Percentiles rank a stretch among this genome's conserved stretches.
Evolutionary conservation across 2,329 filamentous ascomycete species (phyloP).

Genomic region (Epichloe baconii): DNA sequence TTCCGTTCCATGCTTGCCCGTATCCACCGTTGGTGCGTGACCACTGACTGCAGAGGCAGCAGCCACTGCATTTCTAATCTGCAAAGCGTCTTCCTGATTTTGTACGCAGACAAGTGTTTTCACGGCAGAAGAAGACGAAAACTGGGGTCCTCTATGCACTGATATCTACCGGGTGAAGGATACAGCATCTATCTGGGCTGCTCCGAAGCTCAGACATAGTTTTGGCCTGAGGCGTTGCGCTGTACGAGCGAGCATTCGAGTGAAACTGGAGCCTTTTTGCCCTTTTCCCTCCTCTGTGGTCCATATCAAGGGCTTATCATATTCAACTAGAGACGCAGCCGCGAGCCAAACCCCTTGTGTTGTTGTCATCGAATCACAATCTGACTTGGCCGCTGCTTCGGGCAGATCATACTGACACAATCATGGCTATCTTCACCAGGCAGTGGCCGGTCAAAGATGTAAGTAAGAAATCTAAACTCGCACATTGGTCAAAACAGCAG

Average conservation of each 20-base stretch:
- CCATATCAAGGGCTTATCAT: not conserved
- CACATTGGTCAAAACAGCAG: not conserved
- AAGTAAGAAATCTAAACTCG: slow-evolving; percentile 9
- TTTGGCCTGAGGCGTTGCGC: not conserved
- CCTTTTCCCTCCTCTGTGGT: not conserved
- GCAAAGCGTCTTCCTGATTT: too few relatives aligned
- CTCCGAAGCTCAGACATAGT: not conserved
- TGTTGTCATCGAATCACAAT: not conserved
- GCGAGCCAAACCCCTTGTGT: not conserved
- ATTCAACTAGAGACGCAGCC: not conserved
- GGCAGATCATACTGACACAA: slow-evolving; percentile 1
- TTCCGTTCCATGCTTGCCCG: not conserved
- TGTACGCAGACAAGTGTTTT: too few relatives aligned
- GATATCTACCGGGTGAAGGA: too few relatives aligned
- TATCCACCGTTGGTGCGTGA: not conserved
- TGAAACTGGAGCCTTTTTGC: not conserved
- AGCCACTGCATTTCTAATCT: not conserved
- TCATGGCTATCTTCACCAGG: slow-evolving; percentile 27
- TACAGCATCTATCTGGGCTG: not conserved
- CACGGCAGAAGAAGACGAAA: too few relatives aligned
- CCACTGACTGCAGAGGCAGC: not conserved
- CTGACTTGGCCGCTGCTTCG: not conserved
- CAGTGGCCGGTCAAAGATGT: slow-evolving; percentile 38
- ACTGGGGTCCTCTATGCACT: too few relatives aligned
- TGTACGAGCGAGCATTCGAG: not conserved